Evolutionary conservation across 352 stramenopile genomes (phyloP), one percentile per base, ranked within the genome.

Genomic region (Lagenidium giganteum): DNA sequence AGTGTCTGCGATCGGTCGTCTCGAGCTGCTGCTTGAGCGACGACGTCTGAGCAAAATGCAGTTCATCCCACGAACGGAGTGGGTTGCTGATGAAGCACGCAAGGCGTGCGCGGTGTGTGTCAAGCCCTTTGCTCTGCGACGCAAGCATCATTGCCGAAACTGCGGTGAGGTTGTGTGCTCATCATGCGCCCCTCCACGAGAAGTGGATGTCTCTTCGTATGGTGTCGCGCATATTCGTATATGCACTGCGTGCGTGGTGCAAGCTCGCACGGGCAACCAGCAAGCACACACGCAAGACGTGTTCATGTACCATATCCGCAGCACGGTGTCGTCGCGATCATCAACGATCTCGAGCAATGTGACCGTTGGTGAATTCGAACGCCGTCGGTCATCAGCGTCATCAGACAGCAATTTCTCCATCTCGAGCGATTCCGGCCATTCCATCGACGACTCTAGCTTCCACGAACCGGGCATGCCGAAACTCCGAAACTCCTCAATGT

Each of bases 141-240:
- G 75, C 25, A 70, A 73, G 11, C 78, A 86, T 17, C 78, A 90
- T 41, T 90, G 78, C 45, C 70, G 78, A 16, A 62, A 76, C 46
- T 90, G 78, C 23, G 78, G 78, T 17, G 78, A 90, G 31, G 78
- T 90, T 2, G 75, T 88, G 5, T 90, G 78, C 46, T 66, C 72
- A 2, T 69, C 66, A 5, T 90, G 78, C 21, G 72, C 75, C 16
- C 68, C 70, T n/a, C 57, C 61, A 0, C 70, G 70, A 12, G 63
- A 83, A 23, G 58, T 87, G 1, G 70, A 83, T 28, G 39, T 68
- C 16, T 48, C 35, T 6, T 65, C 35, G 12, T 62, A 61, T 24
- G 61, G 61, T 11, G 23, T 52, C n/a, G 59, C 54, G 23, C 41
- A 48, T 22, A 66, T 76, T 24, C 77, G 77, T 11, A 79, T 89